Evolutionary conservation across 768 basidiomycete species (phyloP), one percentile per base, ranked within the genome.

Genomic region (Naganishia vishniacii): DNA sequence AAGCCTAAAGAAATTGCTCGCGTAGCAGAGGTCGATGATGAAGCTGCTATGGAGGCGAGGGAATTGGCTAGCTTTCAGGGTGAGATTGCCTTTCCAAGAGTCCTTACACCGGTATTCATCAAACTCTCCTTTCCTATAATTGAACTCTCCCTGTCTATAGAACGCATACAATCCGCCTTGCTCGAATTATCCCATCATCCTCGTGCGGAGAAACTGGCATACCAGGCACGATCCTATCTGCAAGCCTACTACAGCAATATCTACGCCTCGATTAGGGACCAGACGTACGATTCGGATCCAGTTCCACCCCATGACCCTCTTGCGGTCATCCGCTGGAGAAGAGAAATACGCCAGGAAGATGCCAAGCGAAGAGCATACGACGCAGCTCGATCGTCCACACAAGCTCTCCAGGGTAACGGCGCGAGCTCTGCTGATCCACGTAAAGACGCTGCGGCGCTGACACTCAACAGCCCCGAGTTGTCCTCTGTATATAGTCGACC

Each of bases 201-300:
- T 7, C 37, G 47, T 16, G 56, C 56, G 7, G 65, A 66, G 25
- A 41, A 45, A 34, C 16, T 48, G 48, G 65, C 65, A 1, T 61
- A 61, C 20, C 65, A 61, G 25, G 49, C 51, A 23, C 65, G 65
- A 16, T 66, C 65, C 7, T 60, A 66, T 26, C 40, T 66, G 29
- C 65, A 66, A 28, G 65, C 48, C 31, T 66, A 66, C 26, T 66
- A 66, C 44, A 46, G 58, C n/a, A 40, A 61, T 41, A 51, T 66
- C 15, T 45, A 25, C 37, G 59, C 59, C 7, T 66, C 65, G 13
- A 20, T 66, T n/a, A 45, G 46, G n/a, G 32, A 46, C 42, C 29
- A 34, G 7, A 15, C 13, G 7, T 25, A 41, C 11, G 32, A 51
- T n/a, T 47, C 65, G 15, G 58, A 60, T n/a, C 37, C 61, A 11